Percentiles rank a stretch among this genome's conserved stretches.
phyloP scores from a whole-genome alignment of 176 grass and related monocot genomes.

The Canna indica region DNA sequence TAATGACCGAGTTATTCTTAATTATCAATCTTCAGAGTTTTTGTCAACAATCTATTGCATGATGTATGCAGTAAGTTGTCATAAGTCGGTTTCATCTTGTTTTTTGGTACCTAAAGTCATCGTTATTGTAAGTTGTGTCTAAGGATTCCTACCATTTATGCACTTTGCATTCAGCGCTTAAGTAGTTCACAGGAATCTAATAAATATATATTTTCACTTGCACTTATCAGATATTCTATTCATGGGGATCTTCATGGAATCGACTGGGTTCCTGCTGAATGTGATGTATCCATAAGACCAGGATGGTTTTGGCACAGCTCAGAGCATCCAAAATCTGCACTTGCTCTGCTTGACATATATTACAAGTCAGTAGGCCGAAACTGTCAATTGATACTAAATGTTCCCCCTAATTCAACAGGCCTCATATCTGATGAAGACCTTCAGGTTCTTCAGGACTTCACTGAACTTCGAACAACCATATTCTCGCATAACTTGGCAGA shows the following conservation, averaged over 20 bases:
- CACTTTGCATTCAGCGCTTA: background rate
- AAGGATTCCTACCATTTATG: too few species aligned
- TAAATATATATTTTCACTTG: slow-evolving; percentile 4
- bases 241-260: slow-evolving; percentile 57
- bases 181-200: background rate
- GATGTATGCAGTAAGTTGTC: too few species aligned
- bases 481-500: slow-evolving; percentile 64
- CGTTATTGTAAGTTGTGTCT: too few species aligned
- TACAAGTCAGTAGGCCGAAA: slow-evolving; percentile 95
- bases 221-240: slow-evolving; percentile 38
- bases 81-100: too few species aligned
- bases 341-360: slow-evolving; percentile 71
- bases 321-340: slow-evolving; percentile 56
- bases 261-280: slow-evolving; percentile 93
- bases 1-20: too few species aligned
- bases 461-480: slow-evolving; percentile 44
- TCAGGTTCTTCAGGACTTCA: slow-evolving; percentile 67
- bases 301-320: slow-evolving; percentile 93
- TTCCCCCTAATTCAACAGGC: slow-evolving; percentile 77
- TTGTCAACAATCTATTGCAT: too few species aligned
- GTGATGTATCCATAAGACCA: slow-evolving; percentile 82
- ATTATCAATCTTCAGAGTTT: too few species aligned
- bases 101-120: too few species aligned
- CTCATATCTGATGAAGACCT: slow-evolving; percentile 66
- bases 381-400: slow-evolving; percentile 86